Conservation (phyloP, 1,139 yeast species). For the Candida neerlandica region DNA sequence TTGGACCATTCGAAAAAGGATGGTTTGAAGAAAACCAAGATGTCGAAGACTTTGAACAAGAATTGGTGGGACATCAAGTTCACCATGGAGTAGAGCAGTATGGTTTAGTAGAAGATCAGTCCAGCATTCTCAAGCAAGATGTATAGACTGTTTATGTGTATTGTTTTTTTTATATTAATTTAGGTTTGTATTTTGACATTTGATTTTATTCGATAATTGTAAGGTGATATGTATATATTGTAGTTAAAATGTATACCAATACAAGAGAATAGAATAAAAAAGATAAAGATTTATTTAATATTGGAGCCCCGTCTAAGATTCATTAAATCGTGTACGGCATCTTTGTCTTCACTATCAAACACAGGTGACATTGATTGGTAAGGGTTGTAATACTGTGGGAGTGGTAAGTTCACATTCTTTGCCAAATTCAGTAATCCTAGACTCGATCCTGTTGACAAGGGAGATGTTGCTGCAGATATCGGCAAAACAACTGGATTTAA, state of each 20-base stretch:
- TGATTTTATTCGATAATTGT: background rate
- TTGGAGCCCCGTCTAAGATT: constrained; percentile 13
- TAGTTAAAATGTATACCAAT: too few species aligned
- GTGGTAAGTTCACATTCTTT: constrained; percentile 1
- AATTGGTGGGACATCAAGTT: constrained; percentile 36
- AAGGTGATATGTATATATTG: background rate
- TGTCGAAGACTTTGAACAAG: constrained; percentile 64
- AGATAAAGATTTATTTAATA: background rate
- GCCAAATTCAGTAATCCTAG: background rate
- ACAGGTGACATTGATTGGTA: constrained; percentile 5
- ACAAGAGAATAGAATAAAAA: background rate
- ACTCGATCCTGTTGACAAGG: background rate
- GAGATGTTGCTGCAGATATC: background rate
- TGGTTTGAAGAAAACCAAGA: constrained; percentile 67
- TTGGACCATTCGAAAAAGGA: constrained; percentile 52
- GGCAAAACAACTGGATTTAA: background rate
- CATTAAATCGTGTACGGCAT: constrained; percentile 16
- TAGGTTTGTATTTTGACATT: background rate
- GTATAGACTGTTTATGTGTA: background rate
- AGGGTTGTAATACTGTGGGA: constrained; percentile 7
- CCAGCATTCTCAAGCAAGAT: background rate
- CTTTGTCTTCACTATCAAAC: constrained; percentile 9
- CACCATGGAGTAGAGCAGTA: constrained; percentile 24
- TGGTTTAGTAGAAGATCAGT: background rate
- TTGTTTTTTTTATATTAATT: background rate